These are phyloP conservation scores for Picochlorum sp. DNA, from an alignment of 139 green algal species.

Conservation along the genomic window DNA sequence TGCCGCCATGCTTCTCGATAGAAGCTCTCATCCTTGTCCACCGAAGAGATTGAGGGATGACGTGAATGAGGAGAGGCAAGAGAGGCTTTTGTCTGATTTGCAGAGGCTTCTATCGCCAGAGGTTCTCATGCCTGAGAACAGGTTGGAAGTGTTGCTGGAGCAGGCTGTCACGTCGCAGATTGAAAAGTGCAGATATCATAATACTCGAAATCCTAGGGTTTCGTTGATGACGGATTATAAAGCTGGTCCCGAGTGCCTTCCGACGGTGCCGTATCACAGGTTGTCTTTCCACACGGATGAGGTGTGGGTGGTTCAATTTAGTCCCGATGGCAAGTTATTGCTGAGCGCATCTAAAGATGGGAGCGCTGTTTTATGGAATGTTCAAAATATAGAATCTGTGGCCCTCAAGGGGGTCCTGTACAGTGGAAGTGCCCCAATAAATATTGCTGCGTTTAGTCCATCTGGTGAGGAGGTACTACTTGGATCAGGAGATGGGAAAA, in stretches of 20 bases:
- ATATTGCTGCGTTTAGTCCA: constrained; percentile 49
- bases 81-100: constrained; percentile 24
- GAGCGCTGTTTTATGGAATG: constrained; percentile 52
- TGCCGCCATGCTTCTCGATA: constrained; percentile 16
- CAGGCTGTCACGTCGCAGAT: constrained; percentile 35
- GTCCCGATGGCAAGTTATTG: constrained; percentile 35
- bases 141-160: constrained; percentile 65
- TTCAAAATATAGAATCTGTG: constrained; percentile 4
- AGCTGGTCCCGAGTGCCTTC: constrained; percentile 61
- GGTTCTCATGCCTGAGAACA: constrained; percentile 55
- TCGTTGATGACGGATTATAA: constrained; percentile 66
- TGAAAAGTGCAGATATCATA: constrained; percentile 56
- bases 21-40: constrained; percentile 2
- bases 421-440: constrained; percentile 17
- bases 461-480: constrained; percentile 31
- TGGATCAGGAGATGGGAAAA: constrained; percentile 20
- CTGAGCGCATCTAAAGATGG: constrained; percentile 68
- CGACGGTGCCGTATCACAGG: constrained; percentile 38
- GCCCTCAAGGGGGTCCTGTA: constrained; percentile 5
- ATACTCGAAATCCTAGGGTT: constrained; percentile 31
- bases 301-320: constrained; percentile 35
- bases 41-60: constrained; percentile 6
- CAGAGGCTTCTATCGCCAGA: constrained; percentile 30
- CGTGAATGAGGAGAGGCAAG: constrained; percentile 8
- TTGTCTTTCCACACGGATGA: constrained; percentile 36